Conservation (phyloP, 1,284 basidiomycete species). For the Papiliotrema terrestris region DNA sequence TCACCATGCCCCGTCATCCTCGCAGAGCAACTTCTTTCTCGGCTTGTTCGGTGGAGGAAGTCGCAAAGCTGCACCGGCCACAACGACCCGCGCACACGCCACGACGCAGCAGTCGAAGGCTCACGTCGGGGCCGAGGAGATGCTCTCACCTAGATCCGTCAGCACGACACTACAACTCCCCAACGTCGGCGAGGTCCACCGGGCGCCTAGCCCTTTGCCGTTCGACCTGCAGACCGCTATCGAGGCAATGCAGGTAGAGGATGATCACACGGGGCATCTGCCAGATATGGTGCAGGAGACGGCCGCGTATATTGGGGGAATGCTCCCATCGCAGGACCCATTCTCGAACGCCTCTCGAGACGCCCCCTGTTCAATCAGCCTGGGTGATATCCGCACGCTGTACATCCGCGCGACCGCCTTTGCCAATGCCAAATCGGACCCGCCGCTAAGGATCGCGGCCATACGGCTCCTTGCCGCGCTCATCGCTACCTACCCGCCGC, state of each 20-base stretch:
- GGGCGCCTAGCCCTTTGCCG: slow-evolving; percentile 4
- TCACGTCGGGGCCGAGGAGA: not conserved
- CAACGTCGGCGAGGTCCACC: not conserved
- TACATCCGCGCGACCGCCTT: slow-evolving; percentile 29
- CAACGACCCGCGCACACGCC: slow-evolving; percentile 3
- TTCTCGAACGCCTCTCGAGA: slow-evolving; percentile 9
- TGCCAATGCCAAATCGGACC: slow-evolving; percentile 21
- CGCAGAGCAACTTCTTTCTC: slow-evolving; percentile 6
- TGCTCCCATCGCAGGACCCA: slow-evolving; percentile 20
- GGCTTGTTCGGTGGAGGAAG: slow-evolving; percentile 5
- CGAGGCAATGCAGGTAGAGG: slow-evolving; percentile 27
- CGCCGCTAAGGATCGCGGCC: slow-evolving; percentile 32
- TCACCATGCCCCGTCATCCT: slow-evolving; percentile 1
- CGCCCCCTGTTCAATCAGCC: not conserved
- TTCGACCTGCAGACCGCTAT: slow-evolving; percentile 38
- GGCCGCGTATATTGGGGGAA: slow-evolving; percentile 29
- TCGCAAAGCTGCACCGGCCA: not conserved
- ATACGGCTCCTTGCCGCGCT: slow-evolving; percentile 38
- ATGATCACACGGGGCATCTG: slow-evolving; percentile 18
- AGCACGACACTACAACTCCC: not conserved
- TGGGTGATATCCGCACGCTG: slow-evolving; percentile 20
- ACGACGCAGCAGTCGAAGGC: not conserved
- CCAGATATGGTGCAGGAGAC: slow-evolving; percentile 35
- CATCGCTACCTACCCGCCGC: slow-evolving; percentile 27
- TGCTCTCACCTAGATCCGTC: slow-evolving; percentile 2